phyloP scores from a whole-genome alignment of 1,139 yeast genomes.

The Meyerozyma elateridarum region DNA sequence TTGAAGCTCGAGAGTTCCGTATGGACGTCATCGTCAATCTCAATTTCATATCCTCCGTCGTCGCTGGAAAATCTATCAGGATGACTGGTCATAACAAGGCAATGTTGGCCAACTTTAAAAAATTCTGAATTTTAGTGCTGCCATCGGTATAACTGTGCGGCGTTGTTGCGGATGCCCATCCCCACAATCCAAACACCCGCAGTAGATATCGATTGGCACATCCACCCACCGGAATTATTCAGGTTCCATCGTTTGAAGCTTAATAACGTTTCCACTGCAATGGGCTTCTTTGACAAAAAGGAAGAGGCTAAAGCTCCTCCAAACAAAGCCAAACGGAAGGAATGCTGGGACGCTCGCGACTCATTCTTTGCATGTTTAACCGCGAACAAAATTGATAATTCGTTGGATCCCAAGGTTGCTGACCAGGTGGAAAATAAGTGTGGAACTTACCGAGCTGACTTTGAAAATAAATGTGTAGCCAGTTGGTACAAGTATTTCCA shows the following conservation, averaged over 20 bases:
- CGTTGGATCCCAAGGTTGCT: constrained; percentile 36
- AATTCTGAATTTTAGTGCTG: neutral
- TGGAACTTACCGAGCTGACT: constrained; percentile 30
- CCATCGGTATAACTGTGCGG: neutral
- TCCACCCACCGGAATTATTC: neutral
- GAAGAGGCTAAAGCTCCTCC: constrained; percentile 32
- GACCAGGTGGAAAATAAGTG: constrained; percentile 31
- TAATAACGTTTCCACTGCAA: constrained; percentile 8
- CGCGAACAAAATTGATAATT: constrained; percentile 38
- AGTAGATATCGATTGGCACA: too few species aligned
- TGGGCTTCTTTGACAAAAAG: constrained; percentile 34
- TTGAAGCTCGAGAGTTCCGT: constrained; percentile 18
- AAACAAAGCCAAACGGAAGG: constrained; percentile 33
- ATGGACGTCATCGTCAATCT: constrained; percentile 14
- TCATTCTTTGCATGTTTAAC: constrained; percentile 38
- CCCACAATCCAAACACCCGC: too few species aligned
- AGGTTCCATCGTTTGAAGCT: neutral
- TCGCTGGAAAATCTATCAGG: neutral
- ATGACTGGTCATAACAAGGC: neutral
- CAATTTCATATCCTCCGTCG: constrained; percentile 13
- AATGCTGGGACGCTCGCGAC: constrained; percentile 46
- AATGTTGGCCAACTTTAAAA: too few species aligned
- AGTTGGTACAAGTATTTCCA: constrained; percentile 45
- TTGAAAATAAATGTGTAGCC: constrained; percentile 39
- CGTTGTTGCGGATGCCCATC: neutral